Base-by-base conservation (phyloP, 2,329 filamentous ascomycete genomes). In the Paradendryphiella salina region DNA sequence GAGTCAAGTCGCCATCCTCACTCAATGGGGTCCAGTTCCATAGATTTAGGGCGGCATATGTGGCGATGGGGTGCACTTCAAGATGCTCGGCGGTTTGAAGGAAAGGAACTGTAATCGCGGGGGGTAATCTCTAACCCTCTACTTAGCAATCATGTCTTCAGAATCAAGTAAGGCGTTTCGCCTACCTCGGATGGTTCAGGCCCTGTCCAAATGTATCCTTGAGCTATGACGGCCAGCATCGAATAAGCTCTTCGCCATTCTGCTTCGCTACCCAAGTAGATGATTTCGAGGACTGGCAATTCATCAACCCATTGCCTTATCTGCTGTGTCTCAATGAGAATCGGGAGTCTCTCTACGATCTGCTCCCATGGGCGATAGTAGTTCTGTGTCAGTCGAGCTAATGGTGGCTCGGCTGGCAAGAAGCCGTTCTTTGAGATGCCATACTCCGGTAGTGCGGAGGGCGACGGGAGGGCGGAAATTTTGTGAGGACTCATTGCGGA, bases 301-400 rank as follows among this genome's bases (percentile, higher is more conserved):
- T 80, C 78, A 62, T 93, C 85, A 50, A 95, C 81, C 54, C 88
- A 82, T 43, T 82, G 80, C 38, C 89, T 84, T 51, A 96, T 79
- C 46, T 88, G 84, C 66, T 86, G 86, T 70, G 83, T 90, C 46
- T 92, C 80, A 44, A 95, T 83, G 42, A 95, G 79, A 1, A 82
- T 80, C 70, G 93, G 90, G 13, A 96, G 78, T 64, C 92, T 90
- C 55, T 84, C 80, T 32, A 85, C 82, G 40, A 94, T 82, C 36
- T 85, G 81, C 74, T 96, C 91, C 91, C 91, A 96, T 68, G 89
- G 88, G 72, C 88, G 85, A 74, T 96, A 96, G 76, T 94, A 94
- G 3, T 85, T 84, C 63, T 95, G 87, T 11, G 89, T 86, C 11
- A 96, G 82, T 48, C 82, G 79, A 52, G 85, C 83, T 56, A 96